A percentile compares a stretch with the other conserved stretches of the same genome.
Evolutionary conservation across 352 stramenopile genomes (phyloP).

Genomic region (Thraustochytrium striatum): DNA sequence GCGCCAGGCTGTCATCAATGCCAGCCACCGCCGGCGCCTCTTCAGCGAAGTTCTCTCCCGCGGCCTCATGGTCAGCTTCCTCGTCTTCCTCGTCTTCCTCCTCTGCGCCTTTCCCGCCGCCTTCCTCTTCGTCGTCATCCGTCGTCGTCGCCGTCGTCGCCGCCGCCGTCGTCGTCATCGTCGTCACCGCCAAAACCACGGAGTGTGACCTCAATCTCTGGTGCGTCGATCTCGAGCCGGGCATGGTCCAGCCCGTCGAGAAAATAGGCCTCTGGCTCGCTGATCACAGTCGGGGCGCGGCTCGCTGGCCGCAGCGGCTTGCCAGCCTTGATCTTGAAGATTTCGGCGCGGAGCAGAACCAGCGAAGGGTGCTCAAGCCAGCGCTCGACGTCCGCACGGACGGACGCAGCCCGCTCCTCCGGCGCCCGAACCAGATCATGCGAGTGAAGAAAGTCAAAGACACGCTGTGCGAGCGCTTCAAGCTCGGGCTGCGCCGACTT

Average conservation of each 20-base stretch:
- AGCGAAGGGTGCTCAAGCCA: slow-evolving; percentile 2
- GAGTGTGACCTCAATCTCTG: no score
- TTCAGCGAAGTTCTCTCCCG: neutral
- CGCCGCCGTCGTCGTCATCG: no score
- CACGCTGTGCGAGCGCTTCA: neutral
- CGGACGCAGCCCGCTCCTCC: neutral
- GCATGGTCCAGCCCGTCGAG: no score
- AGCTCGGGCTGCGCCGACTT: neutral
- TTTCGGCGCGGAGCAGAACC: neutral
- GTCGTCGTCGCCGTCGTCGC: no score
- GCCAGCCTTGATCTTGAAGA: neutral
- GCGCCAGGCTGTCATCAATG: no score
- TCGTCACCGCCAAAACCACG: no score
- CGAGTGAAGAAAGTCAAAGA: neutral
- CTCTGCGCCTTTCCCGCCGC: neutral
- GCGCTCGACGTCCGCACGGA: neutral
- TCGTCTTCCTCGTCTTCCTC: neutral
- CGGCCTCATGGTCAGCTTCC: neutral
- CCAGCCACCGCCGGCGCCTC: neutral
- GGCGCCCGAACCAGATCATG: neutral
- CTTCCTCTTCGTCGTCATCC: neutral
- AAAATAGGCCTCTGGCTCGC: no score
- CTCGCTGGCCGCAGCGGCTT: neutral
- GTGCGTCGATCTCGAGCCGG: no score
- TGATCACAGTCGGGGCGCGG: neutral